Conservation (phyloP, 768 basidiomycete genomes). For the Boletus sensibilis region DNA sequence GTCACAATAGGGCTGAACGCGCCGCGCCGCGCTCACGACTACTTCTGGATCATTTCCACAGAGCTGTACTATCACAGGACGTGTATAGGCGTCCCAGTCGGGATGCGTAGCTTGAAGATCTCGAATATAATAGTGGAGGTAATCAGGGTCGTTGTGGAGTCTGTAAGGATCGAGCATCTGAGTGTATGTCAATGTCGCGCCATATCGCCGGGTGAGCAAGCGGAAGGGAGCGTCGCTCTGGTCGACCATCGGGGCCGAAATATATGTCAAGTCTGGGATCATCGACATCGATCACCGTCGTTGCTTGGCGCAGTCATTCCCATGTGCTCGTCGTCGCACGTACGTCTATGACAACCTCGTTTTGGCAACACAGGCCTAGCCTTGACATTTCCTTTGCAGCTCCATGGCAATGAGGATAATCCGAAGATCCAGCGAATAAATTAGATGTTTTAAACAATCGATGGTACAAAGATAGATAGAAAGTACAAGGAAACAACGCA, state of each 20-base stretch:
- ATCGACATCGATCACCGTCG: conserved; percentile 8
- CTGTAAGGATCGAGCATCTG: conserved; percentile 72
- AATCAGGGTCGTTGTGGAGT: conserved; percentile 61
- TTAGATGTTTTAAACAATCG: conserved; percentile 12
- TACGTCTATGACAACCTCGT: background rate
- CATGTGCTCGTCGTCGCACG: background rate
- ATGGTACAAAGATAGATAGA: conserved; percentile 18
- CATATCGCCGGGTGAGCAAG: conserved; percentile 56
- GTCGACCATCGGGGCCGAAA: conserved; percentile 77
- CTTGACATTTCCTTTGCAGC: background rate
- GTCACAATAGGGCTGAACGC: conserved; percentile 59
- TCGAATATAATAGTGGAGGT: conserved; percentile 60
- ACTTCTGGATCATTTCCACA: conserved; percentile 68
- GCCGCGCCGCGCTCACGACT: conserved; percentile 59
- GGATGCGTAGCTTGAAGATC: conserved; percentile 42
- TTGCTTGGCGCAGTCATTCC: background rate
- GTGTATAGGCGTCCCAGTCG: conserved; percentile 23
- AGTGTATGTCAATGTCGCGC: conserved; percentile 68
- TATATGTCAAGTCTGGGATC: conserved; percentile 34
- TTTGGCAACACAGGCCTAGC: background rate
- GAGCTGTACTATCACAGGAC: conserved; percentile 68
- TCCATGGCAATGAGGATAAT: too few relatives aligned
- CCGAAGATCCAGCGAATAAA: conserved; percentile 11
- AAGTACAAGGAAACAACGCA: conserved; percentile 1
- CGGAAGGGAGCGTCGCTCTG: conserved; percentile 80